These are phyloP conservation scores for Pythium pyrilobum DNA, from an alignment of 352 stramenopile genomes.

Conservation along the genomic window DNA sequence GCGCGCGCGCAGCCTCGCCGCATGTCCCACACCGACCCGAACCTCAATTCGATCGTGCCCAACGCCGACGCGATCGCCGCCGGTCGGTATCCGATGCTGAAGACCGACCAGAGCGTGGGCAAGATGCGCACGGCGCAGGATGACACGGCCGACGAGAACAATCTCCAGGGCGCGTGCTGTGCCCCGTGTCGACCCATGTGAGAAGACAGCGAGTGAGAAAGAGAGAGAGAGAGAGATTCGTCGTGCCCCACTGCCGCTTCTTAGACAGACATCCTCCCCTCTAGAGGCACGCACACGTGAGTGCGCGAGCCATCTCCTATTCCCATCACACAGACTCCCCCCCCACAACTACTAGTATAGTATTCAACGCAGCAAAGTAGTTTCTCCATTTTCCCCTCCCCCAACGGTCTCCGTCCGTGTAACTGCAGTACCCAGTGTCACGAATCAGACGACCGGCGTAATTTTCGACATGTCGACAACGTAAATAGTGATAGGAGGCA, in stretches of 20 bases:
- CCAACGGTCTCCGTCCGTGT: too few relatives aligned
- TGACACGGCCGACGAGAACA: slow-evolving; percentile 20
- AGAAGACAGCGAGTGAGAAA: not conserved
- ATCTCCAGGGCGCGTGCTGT: slow-evolving; percentile 47
- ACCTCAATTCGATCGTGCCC: slow-evolving; percentile 57
- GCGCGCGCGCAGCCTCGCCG: slow-evolving; percentile 23
- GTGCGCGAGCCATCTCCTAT: too few relatives aligned
- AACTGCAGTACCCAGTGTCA: too few relatives aligned
- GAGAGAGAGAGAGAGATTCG: not conserved
- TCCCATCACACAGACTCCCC: too few relatives aligned
- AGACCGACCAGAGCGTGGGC: slow-evolving; percentile 60
- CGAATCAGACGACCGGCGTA: too few relatives aligned
- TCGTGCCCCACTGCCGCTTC: too few relatives aligned
- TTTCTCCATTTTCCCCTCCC: too few relatives aligned
- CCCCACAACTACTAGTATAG: too few relatives aligned
- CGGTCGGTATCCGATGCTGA: slow-evolving; percentile 72
- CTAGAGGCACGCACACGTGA: too few relatives aligned
- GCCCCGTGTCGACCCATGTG: slow-evolving; percentile 61
- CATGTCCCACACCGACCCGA: slow-evolving; percentile 49
- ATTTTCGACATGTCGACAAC: not conserved
- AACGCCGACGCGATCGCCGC: slow-evolving; percentile 64
- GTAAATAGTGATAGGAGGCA: too few relatives aligned
- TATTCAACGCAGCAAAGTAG: too few relatives aligned
- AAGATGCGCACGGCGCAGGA: slow-evolving; percentile 21
- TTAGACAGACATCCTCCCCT: too few relatives aligned